A percentile compares a stretch with the other conserved stretches of the same genome.
Conservation (phyloP, 441 rosid genomes). For the Eruca vesicaria region DNA sequence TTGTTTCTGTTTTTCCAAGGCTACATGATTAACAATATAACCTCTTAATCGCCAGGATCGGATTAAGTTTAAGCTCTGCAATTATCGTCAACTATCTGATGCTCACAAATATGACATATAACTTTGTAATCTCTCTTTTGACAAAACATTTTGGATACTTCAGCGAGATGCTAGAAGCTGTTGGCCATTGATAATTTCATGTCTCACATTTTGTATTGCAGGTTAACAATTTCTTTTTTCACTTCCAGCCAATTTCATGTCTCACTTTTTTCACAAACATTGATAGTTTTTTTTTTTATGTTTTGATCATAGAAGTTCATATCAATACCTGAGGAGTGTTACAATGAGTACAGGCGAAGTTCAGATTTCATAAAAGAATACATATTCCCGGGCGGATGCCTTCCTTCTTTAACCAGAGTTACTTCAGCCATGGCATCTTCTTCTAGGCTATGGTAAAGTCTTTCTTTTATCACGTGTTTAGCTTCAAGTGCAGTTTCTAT, state of each 20-base stretch:
- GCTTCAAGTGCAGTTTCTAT: too few species aligned
- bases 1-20: too few species aligned
- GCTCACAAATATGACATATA: conserved; percentile 46
- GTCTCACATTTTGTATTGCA: too few species aligned
- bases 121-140: neutral
- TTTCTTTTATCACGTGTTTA: neutral
- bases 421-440: conserved; percentile 73
- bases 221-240: conserved; percentile 33
- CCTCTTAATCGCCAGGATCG: conserved; percentile 39
- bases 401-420: conserved; percentile 81
- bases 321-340: conserved; percentile 71
- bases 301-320: conserved; percentile 40
- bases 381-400: conserved; percentile 84
- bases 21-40: too few species aligned
- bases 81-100: conserved; percentile 59
- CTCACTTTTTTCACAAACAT: too few species aligned
- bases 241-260: too few species aligned
- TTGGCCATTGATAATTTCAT: too few species aligned
- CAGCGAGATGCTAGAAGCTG: conserved; percentile 84
- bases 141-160: neutral
- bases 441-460: conserved; percentile 68
- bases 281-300: too few species aligned
- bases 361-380: conserved; percentile 87
- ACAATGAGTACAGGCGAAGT: too few species aligned
- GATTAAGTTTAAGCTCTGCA: conserved; percentile 59